Evolutionary conservation across 2,329 filamentous ascomycete genomes (phyloP).

Genomic region (Xylaria sp.): DNA sequence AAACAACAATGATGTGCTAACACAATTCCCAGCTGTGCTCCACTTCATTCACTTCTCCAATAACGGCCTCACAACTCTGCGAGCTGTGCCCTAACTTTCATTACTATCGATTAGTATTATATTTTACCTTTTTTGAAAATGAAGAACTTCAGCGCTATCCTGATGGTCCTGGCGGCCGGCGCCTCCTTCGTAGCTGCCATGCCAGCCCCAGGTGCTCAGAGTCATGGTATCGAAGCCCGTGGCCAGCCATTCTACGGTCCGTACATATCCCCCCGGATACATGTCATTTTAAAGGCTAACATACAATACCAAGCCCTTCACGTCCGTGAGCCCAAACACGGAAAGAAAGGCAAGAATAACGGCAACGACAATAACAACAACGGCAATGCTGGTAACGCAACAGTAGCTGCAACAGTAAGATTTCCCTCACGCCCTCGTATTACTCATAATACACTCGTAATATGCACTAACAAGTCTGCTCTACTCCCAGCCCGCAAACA

Average conservation of each 20-base stretch:
- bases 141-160: conserved; percentile 55
- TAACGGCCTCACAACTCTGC: conserved; percentile 31
- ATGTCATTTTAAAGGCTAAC: conserved; percentile 22
- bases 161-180: conserved; percentile 53
- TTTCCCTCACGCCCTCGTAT: background rate
- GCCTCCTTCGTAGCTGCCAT: conserved; percentile 50
- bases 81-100: conserved; percentile 33
- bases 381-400: conserved; percentile 20
- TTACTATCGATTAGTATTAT: conserved; percentile 36
- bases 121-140: conserved; percentile 49
- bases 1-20: conserved; percentile 34
- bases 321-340: conserved; percentile 39
- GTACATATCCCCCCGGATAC: background rate
- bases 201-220: conserved; percentile 36
- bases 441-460: background rate
- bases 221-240: conserved; percentile 32
- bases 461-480: conserved; percentile 10
- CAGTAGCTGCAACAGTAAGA: conserved; percentile 21
- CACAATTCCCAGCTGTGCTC: conserved; percentile 46
- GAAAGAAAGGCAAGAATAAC: conserved; percentile 9
- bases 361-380: conserved; percentile 15
- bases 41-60: conserved; percentile 39
- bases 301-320: conserved; percentile 34
- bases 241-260: conserved; percentile 27
- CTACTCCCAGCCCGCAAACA: conserved; percentile 27